These are phyloP conservation scores for Solanum virginianum DNA, from an alignment of 257 asterid genomes.

Conservation along the genomic window DNA sequence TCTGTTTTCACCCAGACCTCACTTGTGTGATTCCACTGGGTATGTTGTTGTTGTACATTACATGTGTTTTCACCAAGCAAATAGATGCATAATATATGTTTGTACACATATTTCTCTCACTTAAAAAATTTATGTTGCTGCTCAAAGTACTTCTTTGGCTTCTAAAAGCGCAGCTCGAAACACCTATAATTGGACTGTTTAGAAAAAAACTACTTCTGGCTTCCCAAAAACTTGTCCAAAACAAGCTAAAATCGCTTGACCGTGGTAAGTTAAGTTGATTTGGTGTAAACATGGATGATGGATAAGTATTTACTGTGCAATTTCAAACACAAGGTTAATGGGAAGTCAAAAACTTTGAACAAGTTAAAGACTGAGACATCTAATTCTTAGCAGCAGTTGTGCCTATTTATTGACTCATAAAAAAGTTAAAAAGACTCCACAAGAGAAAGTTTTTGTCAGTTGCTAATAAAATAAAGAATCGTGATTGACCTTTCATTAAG, in stretches of 20 bases:
- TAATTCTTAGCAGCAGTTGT: not conserved
- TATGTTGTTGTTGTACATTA: no score
- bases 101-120: not conserved
- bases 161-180: no score
- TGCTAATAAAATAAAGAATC: not conserved
- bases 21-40: no score
- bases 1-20: not conserved
- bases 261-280: no score
- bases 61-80: not conserved
- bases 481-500: not conserved
- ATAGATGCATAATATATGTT: not conserved
- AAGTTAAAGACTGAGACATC: not conserved
- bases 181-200: no score
- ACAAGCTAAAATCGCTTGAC: no score
- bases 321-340: not conserved
- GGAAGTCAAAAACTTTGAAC: not conserved
- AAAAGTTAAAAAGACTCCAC: not conserved
- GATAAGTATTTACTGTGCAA: not conserved
- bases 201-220: no score
- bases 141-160: no score
- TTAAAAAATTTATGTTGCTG: no score
- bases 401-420: not conserved
- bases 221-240: no score
- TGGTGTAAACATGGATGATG: not conserved
- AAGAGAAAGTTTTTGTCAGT: not conserved